Conservation (phyloP, 495 filamentous ascomycete species). For the Hypoxylon rickii region DNA sequence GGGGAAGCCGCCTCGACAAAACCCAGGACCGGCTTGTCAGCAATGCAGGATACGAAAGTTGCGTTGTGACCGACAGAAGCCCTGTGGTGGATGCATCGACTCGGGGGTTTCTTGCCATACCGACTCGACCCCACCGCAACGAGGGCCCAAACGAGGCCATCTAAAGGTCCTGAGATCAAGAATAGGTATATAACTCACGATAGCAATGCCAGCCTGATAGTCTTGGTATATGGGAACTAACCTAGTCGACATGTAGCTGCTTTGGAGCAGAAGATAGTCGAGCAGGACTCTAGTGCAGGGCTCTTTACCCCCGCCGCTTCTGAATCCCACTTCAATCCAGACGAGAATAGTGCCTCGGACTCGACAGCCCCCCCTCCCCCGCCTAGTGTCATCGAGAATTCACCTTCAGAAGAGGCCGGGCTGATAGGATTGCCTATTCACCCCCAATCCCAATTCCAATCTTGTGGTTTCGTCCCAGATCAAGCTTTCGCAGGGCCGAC, state of each 20-base stretch:
- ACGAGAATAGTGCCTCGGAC: not conserved
- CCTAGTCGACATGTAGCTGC: not conserved
- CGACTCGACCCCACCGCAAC: constrained; percentile 9
- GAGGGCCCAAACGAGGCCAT: constrained; percentile 10
- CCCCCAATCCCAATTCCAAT: not conserved
- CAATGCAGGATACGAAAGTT: constrained; percentile 11
- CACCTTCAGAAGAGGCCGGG: not conserved
- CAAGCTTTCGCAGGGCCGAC: not conserved
- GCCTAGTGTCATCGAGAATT: not conserved
- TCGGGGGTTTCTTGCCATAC: constrained; percentile 8
- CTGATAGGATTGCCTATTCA: not conserved
- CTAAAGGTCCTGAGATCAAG: constrained; percentile 9
- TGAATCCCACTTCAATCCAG: constrained; percentile 7
- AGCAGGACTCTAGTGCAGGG: not conserved
- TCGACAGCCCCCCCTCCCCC: not conserved
- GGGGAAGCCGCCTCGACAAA: constrained; percentile 8
- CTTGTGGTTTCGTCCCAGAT: not conserved
- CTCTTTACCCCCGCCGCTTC: constrained; percentile 1
- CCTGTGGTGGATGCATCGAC: constrained; percentile 4
- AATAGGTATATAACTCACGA: not conserved
- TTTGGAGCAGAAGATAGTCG: constrained; percentile 1
- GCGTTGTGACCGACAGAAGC: constrained; percentile 8
- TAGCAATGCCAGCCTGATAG: not conserved
- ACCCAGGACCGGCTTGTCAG: constrained; percentile 10
- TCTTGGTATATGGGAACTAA: not conserved